Evolutionary conservation across 1,139 yeast species (phyloP), one percentile per base, ranked within the genome.

Genomic region (Debaryomyces robertsiae): DNA sequence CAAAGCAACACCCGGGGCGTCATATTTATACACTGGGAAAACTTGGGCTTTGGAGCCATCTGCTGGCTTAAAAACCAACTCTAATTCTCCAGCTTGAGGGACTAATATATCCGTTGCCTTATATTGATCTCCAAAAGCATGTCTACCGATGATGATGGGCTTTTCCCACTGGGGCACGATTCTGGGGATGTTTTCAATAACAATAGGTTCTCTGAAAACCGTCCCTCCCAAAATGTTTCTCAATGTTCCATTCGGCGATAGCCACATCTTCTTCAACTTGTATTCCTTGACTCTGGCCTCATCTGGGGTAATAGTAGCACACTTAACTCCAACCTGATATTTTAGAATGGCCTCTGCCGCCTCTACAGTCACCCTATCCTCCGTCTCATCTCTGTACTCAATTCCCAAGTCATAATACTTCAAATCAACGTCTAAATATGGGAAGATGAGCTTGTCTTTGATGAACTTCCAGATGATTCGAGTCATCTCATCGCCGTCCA

Each of bases 291-390:
- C 97, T 56, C 98, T 81, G 32, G 86, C 91, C 72, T 91, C 98
- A 63, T 91, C 98, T 6, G 98, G 98, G n/a, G 98, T 91, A 64
- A 91, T 91, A 43, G 98, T 91, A 39, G 98, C 98, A 72, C 98
- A 91, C 73, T 91, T 91, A 57, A 91, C 85, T 46, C 95, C 98
- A 37, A 91, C 98, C 43, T 90, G 88, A 63, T 88, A 84, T 69
- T 90, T 76, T 63, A 82, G 75, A 56, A 88, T 90, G 41, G 98
- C 98, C 47, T 85, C 74, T 27, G 97, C 97, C 6, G 96, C 89
- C 49, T 91, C 97, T 39, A 76, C 63, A 22, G 98, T 91, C 56
- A 91, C 89, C 68, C 86, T 71, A 65, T 91, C 98, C 55, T 88
- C 77, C 34, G 98, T 91, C 52, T 80, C 65, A 66, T 91, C 97